These are phyloP conservation scores for Cryptosporidium ryanae DNA, from an alignment of 169 alveolate genomes.

Conservation along the genomic window DNA sequence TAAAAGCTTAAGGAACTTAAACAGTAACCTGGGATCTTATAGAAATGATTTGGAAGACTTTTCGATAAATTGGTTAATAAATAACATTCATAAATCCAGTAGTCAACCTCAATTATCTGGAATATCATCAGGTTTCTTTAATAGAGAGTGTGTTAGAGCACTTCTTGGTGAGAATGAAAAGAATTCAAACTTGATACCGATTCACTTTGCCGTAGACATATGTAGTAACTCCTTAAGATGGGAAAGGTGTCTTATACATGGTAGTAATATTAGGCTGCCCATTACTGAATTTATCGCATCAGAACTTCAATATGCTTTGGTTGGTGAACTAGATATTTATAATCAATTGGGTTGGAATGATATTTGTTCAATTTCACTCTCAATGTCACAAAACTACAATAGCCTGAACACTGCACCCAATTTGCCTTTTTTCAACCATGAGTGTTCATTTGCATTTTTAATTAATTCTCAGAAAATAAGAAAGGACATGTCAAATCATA, in stretches of 20 bases:
- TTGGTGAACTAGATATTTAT: conserved; percentile 8
- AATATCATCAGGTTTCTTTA: conserved; percentile 51
- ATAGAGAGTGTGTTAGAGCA: conserved; percentile 68
- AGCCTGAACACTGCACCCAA: conserved; percentile 15
- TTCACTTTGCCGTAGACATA: conserved; percentile 41
- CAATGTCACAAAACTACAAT: conserved; percentile 30
- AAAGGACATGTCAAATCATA: neutral
- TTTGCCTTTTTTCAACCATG: conserved; percentile 59
- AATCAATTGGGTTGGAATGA: conserved; percentile 30
- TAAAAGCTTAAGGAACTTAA: conserved; percentile 10
- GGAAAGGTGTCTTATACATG: conserved; percentile 23
- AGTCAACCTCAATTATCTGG: conserved; percentile 14
- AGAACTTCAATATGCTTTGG: conserved; percentile 34
- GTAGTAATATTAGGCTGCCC: neutral
- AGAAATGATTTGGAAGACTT: conserved; percentile 6
- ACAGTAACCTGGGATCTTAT: conserved; percentile 4
- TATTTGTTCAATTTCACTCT: conserved; percentile 16
- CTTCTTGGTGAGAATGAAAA: conserved; percentile 17
- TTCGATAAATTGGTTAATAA: conserved; percentile 26
- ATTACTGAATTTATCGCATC: conserved; percentile 65
- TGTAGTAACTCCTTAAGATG: conserved; percentile 65
- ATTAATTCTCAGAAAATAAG: conserved; percentile 1
- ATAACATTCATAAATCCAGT: conserved; percentile 6
- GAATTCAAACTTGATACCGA: conserved; percentile 33
- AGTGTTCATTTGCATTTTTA: conserved; percentile 30